Conservation (phyloP, 805 yeast species). For the Myxozyma kluyveri region DNA sequence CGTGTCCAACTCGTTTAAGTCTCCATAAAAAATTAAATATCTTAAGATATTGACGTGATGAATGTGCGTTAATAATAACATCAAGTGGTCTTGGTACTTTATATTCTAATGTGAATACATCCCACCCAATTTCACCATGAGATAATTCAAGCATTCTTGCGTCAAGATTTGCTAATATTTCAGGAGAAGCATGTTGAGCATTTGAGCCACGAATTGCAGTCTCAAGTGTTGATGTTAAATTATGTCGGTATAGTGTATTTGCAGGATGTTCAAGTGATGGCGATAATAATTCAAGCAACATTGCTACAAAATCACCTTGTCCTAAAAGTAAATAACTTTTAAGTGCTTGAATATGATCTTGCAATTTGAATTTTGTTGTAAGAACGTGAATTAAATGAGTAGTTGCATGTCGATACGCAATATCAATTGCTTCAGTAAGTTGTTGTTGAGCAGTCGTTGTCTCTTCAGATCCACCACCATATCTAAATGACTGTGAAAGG, state of each 20-base stretch:
- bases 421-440: constrained; percentile 34
- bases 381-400: constrained; percentile 52
- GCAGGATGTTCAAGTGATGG: constrained; percentile 60
- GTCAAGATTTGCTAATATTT: constrained; percentile 59
- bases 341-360: constrained; percentile 57
- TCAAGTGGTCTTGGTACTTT: constrained; percentile 50
- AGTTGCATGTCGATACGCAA: constrained; percentile 49
- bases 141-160: constrained; percentile 76
- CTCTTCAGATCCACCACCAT: constrained; percentile 30
- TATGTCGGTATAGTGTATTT: constrained; percentile 58
- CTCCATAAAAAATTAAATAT: constrained; percentile 86
- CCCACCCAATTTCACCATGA: constrained; percentile 83
- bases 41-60: constrained; percentile 57
- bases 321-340: constrained; percentile 68
- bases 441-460: constrained; percentile 6
- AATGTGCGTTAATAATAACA: constrained; percentile 51
- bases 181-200: constrained; percentile 38
- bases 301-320: constrained; percentile 77
- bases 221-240: constrained; percentile 60
- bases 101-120: constrained; percentile 85
- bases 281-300: constrained; percentile 56
- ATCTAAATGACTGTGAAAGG: constrained; percentile 12
- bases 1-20: constrained; percentile 58
- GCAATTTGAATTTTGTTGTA: constrained; percentile 49
- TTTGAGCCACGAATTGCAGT: constrained; percentile 53